A percentile compares a stretch with the other conserved stretches of the same genome.
Evolutionary conservation across 176 grass and related monocot species (phyloP).

Genomic region (Oryza nivara): DNA sequence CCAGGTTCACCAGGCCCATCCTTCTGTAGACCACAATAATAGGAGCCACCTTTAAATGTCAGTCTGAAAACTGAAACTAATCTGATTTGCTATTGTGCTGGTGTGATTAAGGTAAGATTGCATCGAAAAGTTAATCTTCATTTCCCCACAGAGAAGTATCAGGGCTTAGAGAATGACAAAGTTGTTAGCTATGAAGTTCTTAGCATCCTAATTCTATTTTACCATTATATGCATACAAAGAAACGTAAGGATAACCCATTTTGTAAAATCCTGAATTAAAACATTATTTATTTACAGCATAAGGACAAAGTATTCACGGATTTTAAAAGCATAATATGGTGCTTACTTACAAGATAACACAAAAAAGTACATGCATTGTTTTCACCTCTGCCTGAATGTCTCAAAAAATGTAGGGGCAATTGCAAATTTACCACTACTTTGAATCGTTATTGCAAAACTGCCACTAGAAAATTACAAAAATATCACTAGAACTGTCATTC

Average conservation of each 20-base stretch:
- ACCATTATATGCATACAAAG: not conserved
- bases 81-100: not conserved
- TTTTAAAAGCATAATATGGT: not conserved
- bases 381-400: not conserved
- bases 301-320: not conserved
- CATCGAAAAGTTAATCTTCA: not conserved
- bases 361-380: not conserved
- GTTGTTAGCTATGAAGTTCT: not conserved
- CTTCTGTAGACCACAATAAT: constrained; percentile 60
- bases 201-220: not conserved
- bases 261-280: not conserved
- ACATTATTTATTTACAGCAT: not conserved
- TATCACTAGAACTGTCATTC: no score
- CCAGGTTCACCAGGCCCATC: constrained; percentile 95
- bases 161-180: not conserved
- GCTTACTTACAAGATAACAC: not conserved
- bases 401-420: not conserved
- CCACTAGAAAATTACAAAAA: no score
- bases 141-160: not conserved
- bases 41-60: not conserved
- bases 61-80: constrained; percentile 24
- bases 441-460: no score
- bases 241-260: not conserved
- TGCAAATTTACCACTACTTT: no score
- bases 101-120: not conserved